phyloP scores from a whole-genome alignment of 192 early-diverging fungal species.

The Coemansia sp. region DNA sequence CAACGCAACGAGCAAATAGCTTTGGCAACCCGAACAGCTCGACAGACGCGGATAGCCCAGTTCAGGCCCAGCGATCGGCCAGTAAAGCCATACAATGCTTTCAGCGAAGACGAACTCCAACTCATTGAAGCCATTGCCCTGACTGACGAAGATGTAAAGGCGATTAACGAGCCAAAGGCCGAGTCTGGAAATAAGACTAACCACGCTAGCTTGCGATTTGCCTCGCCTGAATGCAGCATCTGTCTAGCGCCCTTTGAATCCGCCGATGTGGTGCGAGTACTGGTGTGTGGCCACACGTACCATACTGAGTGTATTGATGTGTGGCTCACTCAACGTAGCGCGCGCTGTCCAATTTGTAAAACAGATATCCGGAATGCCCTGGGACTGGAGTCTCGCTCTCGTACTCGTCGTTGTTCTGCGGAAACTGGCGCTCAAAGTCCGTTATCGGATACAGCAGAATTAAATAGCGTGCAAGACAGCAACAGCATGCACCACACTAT shows the following conservation, averaged over 20 bases:
- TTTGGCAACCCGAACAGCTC: not conserved
- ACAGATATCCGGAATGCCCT: slow-evolving; percentile 26
- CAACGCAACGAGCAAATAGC: not conserved
- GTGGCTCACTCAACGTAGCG: slow-evolving; percentile 47
- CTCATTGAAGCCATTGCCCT: slow-evolving; percentile 30
- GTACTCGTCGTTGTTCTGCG: not conserved
- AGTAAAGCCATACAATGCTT: slow-evolving; percentile 48
- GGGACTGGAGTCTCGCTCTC: slow-evolving; percentile 25
- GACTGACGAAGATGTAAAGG: slow-evolving; percentile 19
- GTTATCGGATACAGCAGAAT: not conserved
- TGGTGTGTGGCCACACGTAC: slow-evolving; percentile 65
- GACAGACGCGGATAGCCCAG: slow-evolving; percentile 16
- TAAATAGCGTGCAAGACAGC: not conserved
- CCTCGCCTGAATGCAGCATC: slow-evolving; percentile 61
- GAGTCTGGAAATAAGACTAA: not conserved
- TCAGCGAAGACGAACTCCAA: slow-evolving; percentile 39
- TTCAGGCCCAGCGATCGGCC: slow-evolving; percentile 27
- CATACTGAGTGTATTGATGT: slow-evolving; percentile 68
- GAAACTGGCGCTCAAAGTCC: not conserved
- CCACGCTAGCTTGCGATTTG: slow-evolving; percentile 31
- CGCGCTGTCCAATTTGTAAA: slow-evolving; percentile 52
- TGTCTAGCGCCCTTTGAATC: slow-evolving; percentile 63
- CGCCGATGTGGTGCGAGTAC: slow-evolving; percentile 60
- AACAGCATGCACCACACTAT: slow-evolving; percentile 6
- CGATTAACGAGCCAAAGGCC: slow-evolving; percentile 16